Percentiles rank a stretch among this genome's conserved stretches.
phyloP scores from a whole-genome alignment of 1,284 basidiomycete genomes.

The Veloporphyrellus conicus region DNA sequence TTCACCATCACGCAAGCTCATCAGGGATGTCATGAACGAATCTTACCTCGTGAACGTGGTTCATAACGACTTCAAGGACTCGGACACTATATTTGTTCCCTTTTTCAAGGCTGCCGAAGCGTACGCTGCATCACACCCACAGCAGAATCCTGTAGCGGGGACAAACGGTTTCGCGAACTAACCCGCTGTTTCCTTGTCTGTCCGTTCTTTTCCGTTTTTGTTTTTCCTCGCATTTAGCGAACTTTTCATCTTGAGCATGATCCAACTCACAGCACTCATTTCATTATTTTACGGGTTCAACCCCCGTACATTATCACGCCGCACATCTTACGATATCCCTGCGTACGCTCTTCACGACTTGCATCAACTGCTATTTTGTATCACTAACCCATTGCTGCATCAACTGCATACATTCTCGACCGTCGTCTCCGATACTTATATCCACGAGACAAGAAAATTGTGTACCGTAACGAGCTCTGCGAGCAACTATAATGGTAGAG shows the following conservation, averaged over 20 bases:
- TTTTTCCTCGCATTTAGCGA: constrained; percentile 1
- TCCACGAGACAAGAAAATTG: constrained; percentile 11
- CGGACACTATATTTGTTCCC: constrained; percentile 81
- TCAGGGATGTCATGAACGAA: constrained; percentile 75
- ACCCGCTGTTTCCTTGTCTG: neutral
- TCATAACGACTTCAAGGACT: constrained; percentile 91
- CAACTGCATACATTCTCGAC: constrained; percentile 37
- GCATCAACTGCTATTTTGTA: constrained; percentile 46
- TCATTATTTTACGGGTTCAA: constrained; percentile 60
- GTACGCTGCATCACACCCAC: constrained; percentile 42
- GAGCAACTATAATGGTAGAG: constrained; percentile 26
- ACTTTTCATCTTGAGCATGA: constrained; percentile 11
- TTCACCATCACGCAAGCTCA: constrained; percentile 72
- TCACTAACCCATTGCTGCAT: constrained; percentile 33
- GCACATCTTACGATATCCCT: constrained; percentile 24
- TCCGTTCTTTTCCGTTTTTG: constrained; percentile 1
- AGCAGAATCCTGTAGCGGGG: constrained; percentile 19
- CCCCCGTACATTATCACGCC: constrained; percentile 46
- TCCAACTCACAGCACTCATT: constrained; percentile 26
- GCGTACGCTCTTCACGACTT: constrained; percentile 10
- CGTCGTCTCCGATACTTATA: constrained; percentile 17
- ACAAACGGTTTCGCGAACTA: constrained; percentile 34
- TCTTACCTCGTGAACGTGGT: constrained; percentile 95
- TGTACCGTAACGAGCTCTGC: constrained; percentile 24
- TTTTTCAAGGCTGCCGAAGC: constrained; percentile 75